phyloP scores from a whole-genome alignment of 2,329 filamentous ascomycete species.

The Leptodontidium sp. region DNA sequence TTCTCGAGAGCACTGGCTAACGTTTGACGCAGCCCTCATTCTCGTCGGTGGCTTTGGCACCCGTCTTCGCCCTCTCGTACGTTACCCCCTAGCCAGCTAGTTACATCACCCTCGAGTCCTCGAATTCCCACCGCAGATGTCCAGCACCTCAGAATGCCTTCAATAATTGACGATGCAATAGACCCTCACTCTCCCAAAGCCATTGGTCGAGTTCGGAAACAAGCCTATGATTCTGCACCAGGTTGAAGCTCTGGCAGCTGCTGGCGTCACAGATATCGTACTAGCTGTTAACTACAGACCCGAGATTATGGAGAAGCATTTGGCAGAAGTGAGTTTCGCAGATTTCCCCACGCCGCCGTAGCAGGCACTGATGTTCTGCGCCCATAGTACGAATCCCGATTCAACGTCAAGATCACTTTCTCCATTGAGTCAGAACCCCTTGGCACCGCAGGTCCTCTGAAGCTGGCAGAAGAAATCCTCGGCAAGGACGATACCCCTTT shows the following conservation, averaged over 20 bases:
- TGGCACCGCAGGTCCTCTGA: constrained; percentile 92
- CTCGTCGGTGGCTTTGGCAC: constrained; percentile 99
- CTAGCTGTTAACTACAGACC: constrained; percentile 98
- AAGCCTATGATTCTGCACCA: constrained; percentile 99
- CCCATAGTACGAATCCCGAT: constrained; percentile 82
- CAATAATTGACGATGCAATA: constrained; percentile 50
- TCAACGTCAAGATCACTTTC: constrained; percentile 95
- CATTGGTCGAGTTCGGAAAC: constrained; percentile 97
- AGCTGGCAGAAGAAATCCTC: constrained; percentile 91
- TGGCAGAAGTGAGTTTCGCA: constrained; percentile 77
- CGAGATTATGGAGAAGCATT: constrained; percentile 93
- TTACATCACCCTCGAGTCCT: constrained; percentile 29
- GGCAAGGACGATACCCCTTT: constrained; percentile 94
- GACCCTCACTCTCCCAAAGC: constrained; percentile 97
- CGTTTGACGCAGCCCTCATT: constrained; percentile 77
- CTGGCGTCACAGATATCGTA: constrained; percentile 96
- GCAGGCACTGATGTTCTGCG: constrained; percentile 32
- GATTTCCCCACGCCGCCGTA: neutral
- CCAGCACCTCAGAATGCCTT: constrained; percentile 39
- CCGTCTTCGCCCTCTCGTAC: constrained; percentile 92
- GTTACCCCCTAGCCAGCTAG: constrained; percentile 48
- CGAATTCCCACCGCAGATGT: constrained; percentile 29
- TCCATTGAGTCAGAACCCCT: constrained; percentile 96
- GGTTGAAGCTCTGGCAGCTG: constrained; percentile 91
- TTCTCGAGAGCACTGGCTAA: constrained; percentile 35